Base-by-base conservation (phyloP, 495 filamentous ascomycete species). In the Rhizodiscina lignyota region DNA sequence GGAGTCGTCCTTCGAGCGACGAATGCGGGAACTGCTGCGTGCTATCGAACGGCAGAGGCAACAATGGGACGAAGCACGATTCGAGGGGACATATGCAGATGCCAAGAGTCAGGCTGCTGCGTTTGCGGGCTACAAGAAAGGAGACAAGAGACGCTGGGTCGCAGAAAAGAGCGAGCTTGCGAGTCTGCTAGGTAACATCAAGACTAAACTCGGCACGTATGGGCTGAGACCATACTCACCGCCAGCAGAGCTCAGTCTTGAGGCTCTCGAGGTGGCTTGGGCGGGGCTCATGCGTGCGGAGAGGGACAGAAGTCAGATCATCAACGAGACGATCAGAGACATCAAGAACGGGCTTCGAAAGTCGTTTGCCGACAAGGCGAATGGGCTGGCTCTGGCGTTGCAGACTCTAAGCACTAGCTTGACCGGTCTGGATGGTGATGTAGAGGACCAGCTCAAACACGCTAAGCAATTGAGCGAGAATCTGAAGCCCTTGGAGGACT, bases 241-340 rank as follows among this genome's bases (percentile, higher is more conserved):
- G 28, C 91, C 91, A 6, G 57, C 66, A 34, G 77, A 89, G 39
- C 56, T 94, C 22, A 75, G 71, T 32, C 53, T 86, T 32, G 85
- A 91, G 32, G 71, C 73, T 6, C 67, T 86, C 40, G 89, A 96
- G 38, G 53, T 59, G 24, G 81, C 87, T 42, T 97, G 89, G 89
- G 64, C 69, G 15, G 64, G 52, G 18, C 52, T 96, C 41, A 74
- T 87, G 30, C 67, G 77, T 45, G 67, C 79, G 2, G 91, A 97
- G 59, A 80, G 86, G 56, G 67, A 72, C 31, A 70, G 85, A 43
- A 86, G 83, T 37, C 83, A 94, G 52, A 61, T 86, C 43, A 96
- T 97, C 52, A 97, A 96, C 55, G 84, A 94, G 57, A 94, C 84
- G 11, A 96, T 97, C 39, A 68, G 91, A 58, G 89, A 97, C 74